These are phyloP conservation scores for Prosopis cineraria DNA, from an alignment of 306 rosid genomes.

Conservation along the genomic window DNA sequence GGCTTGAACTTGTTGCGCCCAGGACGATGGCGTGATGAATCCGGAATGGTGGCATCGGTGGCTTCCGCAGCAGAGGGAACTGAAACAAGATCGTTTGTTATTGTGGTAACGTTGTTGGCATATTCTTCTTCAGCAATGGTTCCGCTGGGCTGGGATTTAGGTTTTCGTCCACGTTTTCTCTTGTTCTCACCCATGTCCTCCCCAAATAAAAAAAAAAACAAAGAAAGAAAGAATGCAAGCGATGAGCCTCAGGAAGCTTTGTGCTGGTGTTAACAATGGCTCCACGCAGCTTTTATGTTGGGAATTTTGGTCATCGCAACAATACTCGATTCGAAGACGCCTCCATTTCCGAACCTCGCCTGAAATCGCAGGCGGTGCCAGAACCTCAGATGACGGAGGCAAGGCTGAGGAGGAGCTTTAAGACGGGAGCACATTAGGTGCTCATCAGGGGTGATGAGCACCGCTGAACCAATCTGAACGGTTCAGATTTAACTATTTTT, in stretches of 20 bases:
- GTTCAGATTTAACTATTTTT: too few species aligned
- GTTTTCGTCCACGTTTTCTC: constrained; percentile 59
- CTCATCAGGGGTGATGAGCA: too few species aligned
- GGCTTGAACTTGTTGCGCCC: constrained; percentile 50
- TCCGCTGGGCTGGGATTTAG: constrained; percentile 42
- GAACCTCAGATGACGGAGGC: neutral
- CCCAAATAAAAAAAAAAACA: too few species aligned
- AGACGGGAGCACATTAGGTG: too few species aligned
- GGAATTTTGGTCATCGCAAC: neutral
- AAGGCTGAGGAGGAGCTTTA: neutral
- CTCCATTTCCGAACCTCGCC: neutral
- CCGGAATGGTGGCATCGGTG: constrained; percentile 22
- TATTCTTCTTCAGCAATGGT: constrained; percentile 23
- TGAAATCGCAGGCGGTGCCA: neutral
- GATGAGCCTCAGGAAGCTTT: neutral
- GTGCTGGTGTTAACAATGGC: neutral
- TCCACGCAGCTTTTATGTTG: neutral
- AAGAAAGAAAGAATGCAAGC: neutral
- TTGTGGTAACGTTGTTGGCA: constrained; percentile 20
- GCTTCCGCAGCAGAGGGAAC: constrained; percentile 30
- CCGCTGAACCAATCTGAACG: too few species aligned
- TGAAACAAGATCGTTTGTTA: constrained; percentile 33
- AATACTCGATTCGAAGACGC: neutral
- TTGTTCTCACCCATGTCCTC: constrained; percentile 52
- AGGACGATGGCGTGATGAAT: constrained; percentile 37